phyloP scores from a whole-genome alignment of 805 yeast genomes.

The Sugiyamaella valdiviana region DNA sequence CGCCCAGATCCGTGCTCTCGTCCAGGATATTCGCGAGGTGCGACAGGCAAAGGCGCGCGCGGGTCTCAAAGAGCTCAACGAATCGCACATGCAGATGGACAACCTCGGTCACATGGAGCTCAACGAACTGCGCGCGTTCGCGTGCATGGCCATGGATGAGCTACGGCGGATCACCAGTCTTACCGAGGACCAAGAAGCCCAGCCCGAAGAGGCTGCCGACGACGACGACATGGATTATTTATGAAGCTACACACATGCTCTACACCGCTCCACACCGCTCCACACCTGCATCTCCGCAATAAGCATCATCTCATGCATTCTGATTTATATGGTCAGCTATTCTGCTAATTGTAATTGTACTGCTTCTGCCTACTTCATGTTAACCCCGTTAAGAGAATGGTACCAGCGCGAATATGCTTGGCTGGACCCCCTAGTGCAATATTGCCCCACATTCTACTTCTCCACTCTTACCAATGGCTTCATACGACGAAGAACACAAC shows the following conservation, averaged over 20 bases:
- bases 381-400: too few relatives aligned
- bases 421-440: too few relatives aligned
- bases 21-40: constrained; percentile 82
- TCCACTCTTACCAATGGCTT: neutral
- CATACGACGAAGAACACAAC: neutral
- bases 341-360: too few relatives aligned
- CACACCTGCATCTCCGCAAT: too few relatives aligned
- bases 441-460: neutral
- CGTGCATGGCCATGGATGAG: constrained; percentile 73
- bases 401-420: too few relatives aligned
- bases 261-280: too few relatives aligned
- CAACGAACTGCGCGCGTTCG: constrained; percentile 80
- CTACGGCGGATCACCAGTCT: constrained; percentile 35
- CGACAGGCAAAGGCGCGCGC: constrained; percentile 73
- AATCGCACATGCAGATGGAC: constrained; percentile 73
- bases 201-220: neutral
- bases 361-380: too few relatives aligned
- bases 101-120: constrained; percentile 79
- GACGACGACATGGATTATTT: neutral
- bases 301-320: too few relatives aligned
- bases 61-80: constrained; percentile 74
- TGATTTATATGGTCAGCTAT: too few relatives aligned
- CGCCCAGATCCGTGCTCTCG: constrained; percentile 57
- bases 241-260: too few relatives aligned
- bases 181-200: neutral